Evolutionary conservation across 805 yeast genomes (phyloP), one percentile per base, ranked within the genome.

Genomic region (Wickerhamiella domercqiae): DNA sequence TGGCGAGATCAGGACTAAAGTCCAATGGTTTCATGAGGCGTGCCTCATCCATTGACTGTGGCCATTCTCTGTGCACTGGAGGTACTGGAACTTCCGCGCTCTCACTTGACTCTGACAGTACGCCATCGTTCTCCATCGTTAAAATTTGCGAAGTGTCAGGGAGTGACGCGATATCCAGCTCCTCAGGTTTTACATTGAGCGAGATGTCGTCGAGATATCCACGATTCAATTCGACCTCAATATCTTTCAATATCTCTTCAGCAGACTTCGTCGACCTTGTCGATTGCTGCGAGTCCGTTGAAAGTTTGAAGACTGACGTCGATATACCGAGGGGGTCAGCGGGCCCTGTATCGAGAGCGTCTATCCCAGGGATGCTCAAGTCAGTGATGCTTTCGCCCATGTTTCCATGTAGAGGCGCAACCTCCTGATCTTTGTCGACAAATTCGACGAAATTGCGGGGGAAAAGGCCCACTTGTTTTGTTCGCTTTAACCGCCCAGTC

Each of bases 381-480:
- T n/a, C 30, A 14, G 20, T 25, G 21, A 15, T 19, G 20, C 34
- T 25, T n/a, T n/a, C n/a, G n/a, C n/a, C n/a, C n/a, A n/a, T n/a
- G n/a, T n/a, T n/a, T n/a, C n/a, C n/a, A n/a, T n/a, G n/a, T n/a
- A 7, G 21, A 21, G 34, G 21, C 36, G 38, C 38, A 1, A 48
- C 44, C 22, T 36, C 41, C 39, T 50, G 53, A 22, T 45, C 31
- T 4, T 37, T 36, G 33, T 56, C 62, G 56, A 47, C 67, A 15
- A 73, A 51, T 41, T 71, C 74, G 4, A 84, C 96, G 53, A 77
- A 86, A 50, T 86, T 87, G 29, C 77, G 68, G 1, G 98, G 97
- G 51, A 90, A 90, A 34, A 73, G 65, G 0, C 98, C 98, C 28
- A 73, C 71, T 47, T 81, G 72, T 43, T 75, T 80, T 58, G 82